These are phyloP conservation scores for Beauveria asiatica DNA, from an alignment of 2,329 filamentous ascomycete genomes.

Conservation along the genomic window DNA sequence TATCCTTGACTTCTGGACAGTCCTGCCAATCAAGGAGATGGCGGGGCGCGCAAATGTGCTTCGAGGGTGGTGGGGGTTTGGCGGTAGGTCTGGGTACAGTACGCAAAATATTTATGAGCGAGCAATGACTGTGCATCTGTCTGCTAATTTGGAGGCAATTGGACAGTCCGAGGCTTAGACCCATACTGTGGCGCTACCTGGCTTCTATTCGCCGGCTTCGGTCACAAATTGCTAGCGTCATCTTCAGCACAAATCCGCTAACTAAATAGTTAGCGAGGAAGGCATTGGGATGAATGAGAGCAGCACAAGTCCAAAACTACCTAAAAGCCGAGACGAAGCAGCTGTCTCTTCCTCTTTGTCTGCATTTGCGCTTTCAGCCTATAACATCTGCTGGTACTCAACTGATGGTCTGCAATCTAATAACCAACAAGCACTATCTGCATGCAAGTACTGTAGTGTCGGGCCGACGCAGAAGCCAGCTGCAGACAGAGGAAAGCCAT, in stretches of 20 bases:
- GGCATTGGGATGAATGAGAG: neutral
- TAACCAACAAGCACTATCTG: neutral
- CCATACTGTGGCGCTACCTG: neutral
- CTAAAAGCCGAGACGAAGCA: neutral
- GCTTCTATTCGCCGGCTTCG: neutral
- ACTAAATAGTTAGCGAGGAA: too few relatives aligned
- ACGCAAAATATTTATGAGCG: neutral
- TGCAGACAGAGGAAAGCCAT: neutral
- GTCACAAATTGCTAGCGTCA: conserved; percentile 3
- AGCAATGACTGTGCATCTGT: neutral
- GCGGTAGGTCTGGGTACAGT: neutral
- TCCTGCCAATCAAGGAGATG: neutral
- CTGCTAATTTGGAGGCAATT: too few relatives aligned
- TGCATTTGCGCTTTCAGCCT: neutral
- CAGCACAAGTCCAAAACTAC: neutral
- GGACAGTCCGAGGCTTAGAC: neutral
- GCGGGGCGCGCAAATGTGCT: conserved; percentile 8
- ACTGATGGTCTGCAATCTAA: neutral
- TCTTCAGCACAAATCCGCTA: neutral
- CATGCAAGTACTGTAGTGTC: neutral
- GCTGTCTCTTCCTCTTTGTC: neutral
- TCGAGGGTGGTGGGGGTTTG: neutral
- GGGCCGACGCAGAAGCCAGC: neutral
- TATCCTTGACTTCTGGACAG: neutral
- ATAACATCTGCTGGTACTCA: too few relatives aligned